phyloP scores from a whole-genome alignment of 176 grass and related monocot genomes.

The maize (Zea mays) region DNA sequence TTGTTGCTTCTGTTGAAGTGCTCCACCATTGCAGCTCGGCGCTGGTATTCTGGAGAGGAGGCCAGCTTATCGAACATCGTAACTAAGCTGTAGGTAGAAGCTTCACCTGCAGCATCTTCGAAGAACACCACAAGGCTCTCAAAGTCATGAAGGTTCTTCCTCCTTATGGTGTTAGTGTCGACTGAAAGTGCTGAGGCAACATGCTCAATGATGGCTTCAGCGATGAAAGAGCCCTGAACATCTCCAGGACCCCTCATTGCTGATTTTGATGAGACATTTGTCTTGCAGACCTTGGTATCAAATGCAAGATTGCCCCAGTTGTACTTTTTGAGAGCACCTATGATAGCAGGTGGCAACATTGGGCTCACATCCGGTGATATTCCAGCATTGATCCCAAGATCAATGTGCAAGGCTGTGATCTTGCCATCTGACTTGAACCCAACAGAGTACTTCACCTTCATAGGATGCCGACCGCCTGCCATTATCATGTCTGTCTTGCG shows the following conservation, averaged over 20 bases:
- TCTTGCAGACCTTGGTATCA: conserved; percentile 75
- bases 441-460: conserved; percentile 65
- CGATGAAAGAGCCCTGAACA: conserved; percentile 79
- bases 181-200: conserved; percentile 57
- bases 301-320: conserved; percentile 75
- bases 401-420: conserved; percentile 62
- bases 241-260: conserved; percentile 70
- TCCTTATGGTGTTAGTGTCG: conserved; percentile 58
- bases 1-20: conserved; percentile 59
- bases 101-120: conserved; percentile 38
- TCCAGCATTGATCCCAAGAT: conserved; percentile 59
- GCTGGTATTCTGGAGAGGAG: conserved; percentile 57
- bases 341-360: neutral
- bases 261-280: conserved; percentile 70
- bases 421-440: conserved; percentile 85
- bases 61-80: conserved; percentile 68
- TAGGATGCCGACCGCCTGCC: conserved; percentile 74
- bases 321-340: conserved; percentile 71
- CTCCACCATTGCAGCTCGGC: conserved; percentile 29
- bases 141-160: conserved; percentile 71
- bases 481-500: conserved; percentile 85
- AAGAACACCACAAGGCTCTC: conserved; percentile 62
- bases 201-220: conserved; percentile 86
- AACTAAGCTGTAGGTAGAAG: conserved; percentile 63
- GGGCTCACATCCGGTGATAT: conserved; percentile 60